phyloP scores from a whole-genome alignment of 2,329 filamentous ascomycete genomes.

The Arthroderma uncinatum region DNA sequence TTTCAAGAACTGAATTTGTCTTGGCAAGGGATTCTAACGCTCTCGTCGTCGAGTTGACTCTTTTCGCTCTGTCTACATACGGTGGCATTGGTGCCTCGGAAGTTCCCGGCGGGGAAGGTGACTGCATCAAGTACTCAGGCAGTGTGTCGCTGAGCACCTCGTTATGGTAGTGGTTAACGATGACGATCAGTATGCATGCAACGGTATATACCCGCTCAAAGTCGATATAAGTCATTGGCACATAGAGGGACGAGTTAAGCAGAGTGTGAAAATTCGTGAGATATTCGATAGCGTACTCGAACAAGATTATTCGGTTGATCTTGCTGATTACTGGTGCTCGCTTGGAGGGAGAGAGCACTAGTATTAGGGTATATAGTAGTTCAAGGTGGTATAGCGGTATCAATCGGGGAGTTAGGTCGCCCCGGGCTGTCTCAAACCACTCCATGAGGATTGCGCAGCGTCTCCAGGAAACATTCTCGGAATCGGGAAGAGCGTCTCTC shows the following conservation, averaged over 20 bases:
- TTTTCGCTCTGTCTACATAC: neutral
- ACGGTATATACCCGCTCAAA: slow-evolving; percentile 71
- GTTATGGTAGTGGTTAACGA: slow-evolving; percentile 31
- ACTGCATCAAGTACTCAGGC: neutral
- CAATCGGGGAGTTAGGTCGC: slow-evolving; percentile 52
- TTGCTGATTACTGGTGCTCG: slow-evolving; percentile 58
- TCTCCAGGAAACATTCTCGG: slow-evolving; percentile 40
- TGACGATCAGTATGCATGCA: slow-evolving; percentile 46
- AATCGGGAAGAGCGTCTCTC: slow-evolving; percentile 53
- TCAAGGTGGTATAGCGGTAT: slow-evolving; percentile 76
- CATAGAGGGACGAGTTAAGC: slow-evolving; percentile 49
- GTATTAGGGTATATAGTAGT: slow-evolving; percentile 78
- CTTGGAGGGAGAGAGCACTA: slow-evolving; percentile 72
- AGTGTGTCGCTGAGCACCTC: slow-evolving; percentile 12
- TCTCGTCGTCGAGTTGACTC: neutral
- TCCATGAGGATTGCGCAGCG: slow-evolving; percentile 49
- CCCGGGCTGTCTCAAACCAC: slow-evolving; percentile 70
- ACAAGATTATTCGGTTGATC: slow-evolving; percentile 69
- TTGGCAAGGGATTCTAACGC: slow-evolving; percentile 23
- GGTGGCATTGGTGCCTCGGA: neutral
- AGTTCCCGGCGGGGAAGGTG: neutral
- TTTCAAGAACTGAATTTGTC: slow-evolving; percentile 25
- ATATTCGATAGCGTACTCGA: slow-evolving; percentile 77
- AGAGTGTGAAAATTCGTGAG: slow-evolving; percentile 62
- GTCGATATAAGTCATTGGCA: slow-evolving; percentile 77